A percentile compares a stretch with the other conserved stretches of the same genome.
These are phyloP conservation scores for Aspergillus sclerotioniger DNA, from an alignment of 495 filamentous ascomycete genomes.

Conservation along the genomic window DNA sequence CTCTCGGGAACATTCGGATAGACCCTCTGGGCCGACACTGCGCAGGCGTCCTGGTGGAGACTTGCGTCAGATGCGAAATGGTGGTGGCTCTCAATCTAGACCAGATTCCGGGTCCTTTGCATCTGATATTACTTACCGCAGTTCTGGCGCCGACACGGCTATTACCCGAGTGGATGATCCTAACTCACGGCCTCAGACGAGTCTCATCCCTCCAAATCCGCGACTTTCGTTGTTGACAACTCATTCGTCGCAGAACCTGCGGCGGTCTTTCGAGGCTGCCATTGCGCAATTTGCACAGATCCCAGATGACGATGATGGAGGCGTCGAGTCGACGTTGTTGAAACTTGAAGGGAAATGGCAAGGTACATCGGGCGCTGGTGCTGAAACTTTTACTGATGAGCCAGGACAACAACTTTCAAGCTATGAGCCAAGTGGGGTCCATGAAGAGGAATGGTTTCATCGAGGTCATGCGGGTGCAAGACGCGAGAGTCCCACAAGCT, in stretches of 20 bases:
- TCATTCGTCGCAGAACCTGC: constrained; percentile 71
- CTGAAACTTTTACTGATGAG: constrained; percentile 1
- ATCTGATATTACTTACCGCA: constrained; percentile 66
- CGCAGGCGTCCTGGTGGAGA: constrained; percentile 87
- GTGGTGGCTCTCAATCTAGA: constrained; percentile 62
- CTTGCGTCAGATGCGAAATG: constrained; percentile 73
- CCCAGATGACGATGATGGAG: constrained; percentile 91
- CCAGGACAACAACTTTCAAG: neutral
- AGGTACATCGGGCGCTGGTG: constrained; percentile 7
- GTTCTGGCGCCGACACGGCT: constrained; percentile 54
- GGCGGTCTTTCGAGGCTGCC: constrained; percentile 86
- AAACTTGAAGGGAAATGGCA: constrained; percentile 87
- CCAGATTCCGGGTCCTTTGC: constrained; percentile 67
- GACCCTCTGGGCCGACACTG: constrained; percentile 54
- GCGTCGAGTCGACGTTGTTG: constrained; percentile 83
- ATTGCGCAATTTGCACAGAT: constrained; percentile 85
- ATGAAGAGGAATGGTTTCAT: constrained; percentile 9
- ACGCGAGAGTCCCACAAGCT: constrained; percentile 9
- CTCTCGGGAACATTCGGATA: constrained; percentile 37
- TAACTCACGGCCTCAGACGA: constrained; percentile 32
- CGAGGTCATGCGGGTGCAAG: neutral
- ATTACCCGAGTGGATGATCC: constrained; percentile 21
- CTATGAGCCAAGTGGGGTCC: neutral
- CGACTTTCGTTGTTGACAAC: constrained; percentile 67
- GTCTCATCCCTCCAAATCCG: constrained; percentile 41